Evolutionary conservation across 805 yeast species (phyloP).

Genomic region (Saccharomycopsis sp.): DNA sequence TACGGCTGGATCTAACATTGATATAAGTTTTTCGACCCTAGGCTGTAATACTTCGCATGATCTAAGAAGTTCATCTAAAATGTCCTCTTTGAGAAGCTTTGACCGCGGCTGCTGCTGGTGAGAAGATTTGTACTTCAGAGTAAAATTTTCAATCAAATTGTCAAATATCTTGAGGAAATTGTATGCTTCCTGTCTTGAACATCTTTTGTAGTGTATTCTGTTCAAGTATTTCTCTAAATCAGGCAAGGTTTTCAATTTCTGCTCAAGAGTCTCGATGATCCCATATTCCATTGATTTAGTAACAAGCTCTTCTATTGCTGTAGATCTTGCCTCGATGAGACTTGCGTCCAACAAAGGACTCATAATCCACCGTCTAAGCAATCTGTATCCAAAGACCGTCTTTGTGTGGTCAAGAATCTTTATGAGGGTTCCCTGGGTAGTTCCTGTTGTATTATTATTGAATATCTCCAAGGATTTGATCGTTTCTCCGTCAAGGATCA

Average conservation of each 20-base stretch:
- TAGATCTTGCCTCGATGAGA: slow-evolving; percentile 52
- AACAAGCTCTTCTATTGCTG: slow-evolving; percentile 49
- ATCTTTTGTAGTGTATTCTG: slow-evolving; percentile 52
- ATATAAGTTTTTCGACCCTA: slow-evolving; percentile 16
- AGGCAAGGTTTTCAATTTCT: slow-evolving; percentile 32
- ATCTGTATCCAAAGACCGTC: slow-evolving; percentile 68
- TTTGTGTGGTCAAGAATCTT: slow-evolving; percentile 79
- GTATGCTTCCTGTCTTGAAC: slow-evolving; percentile 55
- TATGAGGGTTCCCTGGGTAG: slow-evolving; percentile 59
- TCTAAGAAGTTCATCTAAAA: slow-evolving; percentile 19
- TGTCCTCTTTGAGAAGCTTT: background rate
- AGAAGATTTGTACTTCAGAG: background rate
- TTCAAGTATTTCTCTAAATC: slow-evolving; percentile 56
- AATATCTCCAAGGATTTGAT: slow-evolving; percentile 71
- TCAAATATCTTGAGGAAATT: slow-evolving; percentile 42
- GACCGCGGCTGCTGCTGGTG: background rate
- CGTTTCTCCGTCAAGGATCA: slow-evolving; percentile 59
- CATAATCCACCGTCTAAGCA: slow-evolving; percentile 65
- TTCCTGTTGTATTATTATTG: slow-evolving; percentile 50
- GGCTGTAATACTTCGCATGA: background rate
- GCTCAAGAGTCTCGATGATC: slow-evolving; percentile 33
- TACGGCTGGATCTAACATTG: background rate
- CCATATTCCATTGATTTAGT: slow-evolving; percentile 28
- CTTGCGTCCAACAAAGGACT: slow-evolving; percentile 56
- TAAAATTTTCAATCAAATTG: slow-evolving; percentile 31